Evolutionary conservation across 1,139 yeast species (phyloP).

Genomic region (Scheffersomyces cryptocercus): DNA sequence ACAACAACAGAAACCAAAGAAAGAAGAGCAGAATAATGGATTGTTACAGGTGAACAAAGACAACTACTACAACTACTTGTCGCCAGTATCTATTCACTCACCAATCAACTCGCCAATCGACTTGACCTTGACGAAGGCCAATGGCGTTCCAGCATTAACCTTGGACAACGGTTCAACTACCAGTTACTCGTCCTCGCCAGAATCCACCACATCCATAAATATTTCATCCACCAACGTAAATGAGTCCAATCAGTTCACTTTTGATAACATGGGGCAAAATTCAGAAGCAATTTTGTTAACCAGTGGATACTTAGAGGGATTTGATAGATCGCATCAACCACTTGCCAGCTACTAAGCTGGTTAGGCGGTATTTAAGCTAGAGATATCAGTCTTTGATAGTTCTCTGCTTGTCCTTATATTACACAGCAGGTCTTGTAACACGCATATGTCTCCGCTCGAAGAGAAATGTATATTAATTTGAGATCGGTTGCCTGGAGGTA

Average conservation of each 20-base stretch:
- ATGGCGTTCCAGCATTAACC: constrained; percentile 6
- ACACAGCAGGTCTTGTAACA: neutral
- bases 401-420: constrained; percentile 36
- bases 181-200: constrained; percentile 7
- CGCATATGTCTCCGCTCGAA: neutral
- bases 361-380: too few species aligned
- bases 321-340: neutral
- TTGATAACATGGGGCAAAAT: constrained; percentile 50
- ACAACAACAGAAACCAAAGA: constrained; percentile 3
- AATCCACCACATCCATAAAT: constrained; percentile 3
- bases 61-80: constrained; percentile 37
- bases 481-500: constrained; percentile 16
- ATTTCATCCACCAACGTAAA: constrained; percentile 6
- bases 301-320: constrained; percentile 4
- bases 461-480: constrained; percentile 26
- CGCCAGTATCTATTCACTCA: constrained; percentile 48
- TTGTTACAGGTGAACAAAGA: constrained; percentile 7
- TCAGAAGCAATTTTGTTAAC: constrained; percentile 51
- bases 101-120: constrained; percentile 45
- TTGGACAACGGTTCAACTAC: constrained; percentile 4
- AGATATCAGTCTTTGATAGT: constrained; percentile 15
- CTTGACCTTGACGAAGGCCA: constrained; percentile 29
- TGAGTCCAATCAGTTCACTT: constrained; percentile 14
- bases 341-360: too few species aligned
- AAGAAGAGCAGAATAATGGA: constrained; percentile 5